Base-by-base conservation (phyloP, 225 moss, liverwort and hornwort genomes). In the Straminergon stramineum region DNA sequence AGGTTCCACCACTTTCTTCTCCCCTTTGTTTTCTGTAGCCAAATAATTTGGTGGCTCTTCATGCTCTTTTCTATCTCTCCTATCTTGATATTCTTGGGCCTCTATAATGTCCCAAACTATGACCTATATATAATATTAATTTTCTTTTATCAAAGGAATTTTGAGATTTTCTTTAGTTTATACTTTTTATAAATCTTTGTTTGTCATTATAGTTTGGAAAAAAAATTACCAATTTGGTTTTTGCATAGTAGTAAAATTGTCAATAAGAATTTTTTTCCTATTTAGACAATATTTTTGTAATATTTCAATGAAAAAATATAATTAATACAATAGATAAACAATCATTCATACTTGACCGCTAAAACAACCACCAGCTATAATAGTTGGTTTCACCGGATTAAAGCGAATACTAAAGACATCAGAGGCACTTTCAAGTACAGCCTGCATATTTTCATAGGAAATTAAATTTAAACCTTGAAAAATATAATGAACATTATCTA, bases 351-450 rank as follows among this genome's bases (percentile, higher is more conserved):
- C 98, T 92, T 98, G 98, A 67, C 97, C 98, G 88, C 95, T 96
- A 67, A 90, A 98, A 89, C 96, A 98, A 86, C 98, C 97, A 87
- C 97, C 98, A 52, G 95, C 98, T 85, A 98, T 85, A 20, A 97
- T 85, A 87, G 92, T 95, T 43, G 98, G 92, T 76, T 93, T 93
- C 53, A 89, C 76, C 10, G 98, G 97, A 87, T 98, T 96, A 89
- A 98, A 98, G 7, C 95, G 90, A 62, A 98, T 75, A 81, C 98
- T 93, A 75, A 97, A 98, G 26, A 98, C 81, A 88, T 98, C 98
- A 65, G 94, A 97, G 13, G 93, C 79, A 85, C 95, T 93, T 88
- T 98, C 96, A 60, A 98, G 90, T 51, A 96, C 76, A 79, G 96
- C 96, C 98, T 98, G 92, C 83, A 83, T 21, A 66, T 35, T 79